These are phyloP conservation scores for Saprolegnia parasitica DNA, from an alignment of 352 stramenopile genomes.

Conservation along the genomic window DNA sequence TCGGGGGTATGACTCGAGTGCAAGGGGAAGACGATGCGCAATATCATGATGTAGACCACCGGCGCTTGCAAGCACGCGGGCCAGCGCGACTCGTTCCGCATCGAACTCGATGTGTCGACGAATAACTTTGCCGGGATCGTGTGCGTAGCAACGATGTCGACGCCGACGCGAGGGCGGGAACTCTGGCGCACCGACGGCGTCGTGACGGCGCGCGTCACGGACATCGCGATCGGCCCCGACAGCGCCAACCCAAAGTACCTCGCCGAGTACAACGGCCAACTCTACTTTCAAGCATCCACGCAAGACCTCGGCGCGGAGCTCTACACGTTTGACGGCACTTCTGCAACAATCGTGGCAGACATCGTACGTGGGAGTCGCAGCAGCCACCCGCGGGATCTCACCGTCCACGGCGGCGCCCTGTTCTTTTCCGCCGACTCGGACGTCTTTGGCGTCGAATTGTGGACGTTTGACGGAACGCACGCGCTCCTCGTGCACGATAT, in stretches of 20 bases:
- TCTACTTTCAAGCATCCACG: conserved; percentile 74
- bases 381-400: conserved; percentile 41
- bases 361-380: conserved; percentile 43
- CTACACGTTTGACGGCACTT: conserved; percentile 69
- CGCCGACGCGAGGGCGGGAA: conserved; percentile 37
- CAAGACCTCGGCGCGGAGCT: conserved; percentile 57
- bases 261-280: conserved; percentile 34
- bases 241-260: conserved; percentile 40
- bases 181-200: conserved; percentile 85
- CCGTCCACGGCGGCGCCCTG: conserved; percentile 33
- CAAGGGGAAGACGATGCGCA: not conserved
- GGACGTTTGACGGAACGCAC: conserved; percentile 48
- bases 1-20: conserved; percentile 46
- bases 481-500: conserved; percentile 64
- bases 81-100: conserved; percentile 57
- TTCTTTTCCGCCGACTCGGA: conserved; percentile 54
- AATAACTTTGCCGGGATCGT: conserved; percentile 72
- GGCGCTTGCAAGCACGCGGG: conserved; percentile 83
- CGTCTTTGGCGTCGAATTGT: conserved; percentile 48
- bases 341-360: conserved; percentile 33
- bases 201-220: conserved; percentile 55
- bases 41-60: conserved; percentile 37
- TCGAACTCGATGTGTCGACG: conserved; percentile 46
- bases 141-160: conserved; percentile 41
- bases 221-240: conserved; percentile 35